A percentile compares a stretch with the other conserved stretches of the same genome.
Conservation (phyloP, 176 grass and related monocot genomes). For the Lolium rigidum region DNA sequence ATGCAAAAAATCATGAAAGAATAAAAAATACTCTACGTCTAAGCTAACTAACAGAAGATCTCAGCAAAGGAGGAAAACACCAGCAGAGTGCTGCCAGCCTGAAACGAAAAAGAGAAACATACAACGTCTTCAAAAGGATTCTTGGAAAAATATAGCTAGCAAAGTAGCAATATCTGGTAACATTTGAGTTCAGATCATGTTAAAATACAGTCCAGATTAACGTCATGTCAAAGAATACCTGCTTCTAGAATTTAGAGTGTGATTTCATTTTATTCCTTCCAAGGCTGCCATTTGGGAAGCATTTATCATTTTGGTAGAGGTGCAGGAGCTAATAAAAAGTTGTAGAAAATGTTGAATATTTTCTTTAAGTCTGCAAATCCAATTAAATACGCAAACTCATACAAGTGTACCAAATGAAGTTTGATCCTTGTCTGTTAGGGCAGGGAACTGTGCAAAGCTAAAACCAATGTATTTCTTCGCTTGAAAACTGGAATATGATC, state of each 20-base stretch:
- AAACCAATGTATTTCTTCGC: not conserved
- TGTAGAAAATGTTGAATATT: slow-evolving; percentile 11
- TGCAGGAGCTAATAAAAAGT: not conserved
- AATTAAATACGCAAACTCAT: slow-evolving; percentile 20
- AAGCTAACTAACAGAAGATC: slow-evolving; percentile 20
- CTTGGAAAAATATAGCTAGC: not conserved
- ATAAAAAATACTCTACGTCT: not conserved
- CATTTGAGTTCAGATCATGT: slow-evolving; percentile 5
- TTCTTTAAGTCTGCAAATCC: slow-evolving; percentile 24
- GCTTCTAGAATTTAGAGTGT: not conserved
- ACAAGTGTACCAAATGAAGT: not conserved
- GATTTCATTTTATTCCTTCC: slow-evolving; percentile 13
- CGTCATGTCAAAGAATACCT: slow-evolving; percentile 12
- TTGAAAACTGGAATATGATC: slow-evolving; percentile 1
- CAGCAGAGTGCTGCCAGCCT: not conserved
- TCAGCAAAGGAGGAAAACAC: slow-evolving; percentile 26
- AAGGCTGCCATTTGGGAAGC: not conserved
- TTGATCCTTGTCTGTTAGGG: not conserved
- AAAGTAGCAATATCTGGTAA: slow-evolving; percentile 8
- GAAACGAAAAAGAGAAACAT: slow-evolving; percentile 12
- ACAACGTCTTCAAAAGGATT: not conserved
- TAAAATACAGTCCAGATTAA: slow-evolving; percentile 24
- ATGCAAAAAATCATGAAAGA: not conserved
- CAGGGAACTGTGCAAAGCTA: not conserved
- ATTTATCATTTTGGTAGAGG: slow-evolving; percentile 28